Percentiles rank a stretch among this genome's conserved stretches.
Evolutionary conservation across 768 basidiomycete genomes (phyloP).

Genomic region (Lactifluus echinatus): DNA sequence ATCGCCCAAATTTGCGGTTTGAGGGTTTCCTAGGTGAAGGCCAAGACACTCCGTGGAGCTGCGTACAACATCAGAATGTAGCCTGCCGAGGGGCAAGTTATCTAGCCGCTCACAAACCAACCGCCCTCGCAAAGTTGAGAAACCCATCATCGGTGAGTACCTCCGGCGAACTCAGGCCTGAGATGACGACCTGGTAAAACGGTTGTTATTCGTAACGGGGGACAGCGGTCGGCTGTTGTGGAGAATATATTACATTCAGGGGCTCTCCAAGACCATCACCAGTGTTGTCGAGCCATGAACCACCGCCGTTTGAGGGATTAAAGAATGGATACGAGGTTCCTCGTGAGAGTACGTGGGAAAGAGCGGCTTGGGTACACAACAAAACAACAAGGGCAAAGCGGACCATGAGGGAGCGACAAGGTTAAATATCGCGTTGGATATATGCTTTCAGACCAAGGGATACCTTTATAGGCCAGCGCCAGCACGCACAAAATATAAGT

Average conservation of each 20-base stretch:
- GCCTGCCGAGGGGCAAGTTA: neutral
- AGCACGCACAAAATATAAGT: neutral
- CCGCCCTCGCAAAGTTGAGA: constrained; percentile 49
- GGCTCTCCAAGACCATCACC: constrained; percentile 35
- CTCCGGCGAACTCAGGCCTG: constrained; percentile 46
- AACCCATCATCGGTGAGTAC: constrained; percentile 51
- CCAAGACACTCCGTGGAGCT: constrained; percentile 36
- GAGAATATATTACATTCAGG: constrained; percentile 31
- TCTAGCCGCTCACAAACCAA: constrained; percentile 46
- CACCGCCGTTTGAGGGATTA: constrained; percentile 30
- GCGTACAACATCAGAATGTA: constrained; percentile 26
- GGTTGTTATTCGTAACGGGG: neutral
- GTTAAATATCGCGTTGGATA: neutral
- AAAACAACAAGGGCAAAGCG: constrained; percentile 13
- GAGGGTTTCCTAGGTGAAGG: constrained; percentile 30
- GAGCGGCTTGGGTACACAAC: constrained; percentile 8
- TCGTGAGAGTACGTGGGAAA: neutral
- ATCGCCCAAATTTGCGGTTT: constrained; percentile 42
- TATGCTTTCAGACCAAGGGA: neutral
- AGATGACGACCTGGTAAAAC: constrained; percentile 47
- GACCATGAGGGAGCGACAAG: neutral
- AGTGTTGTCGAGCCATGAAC: constrained; percentile 37
- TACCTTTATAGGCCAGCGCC: neutral
- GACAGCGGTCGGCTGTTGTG: neutral
- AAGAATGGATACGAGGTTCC: constrained; percentile 26